Base-by-base conservation (phyloP, 2,329 filamentous ascomycete genomes). In the Trichoderma citrinoviride region DNA sequence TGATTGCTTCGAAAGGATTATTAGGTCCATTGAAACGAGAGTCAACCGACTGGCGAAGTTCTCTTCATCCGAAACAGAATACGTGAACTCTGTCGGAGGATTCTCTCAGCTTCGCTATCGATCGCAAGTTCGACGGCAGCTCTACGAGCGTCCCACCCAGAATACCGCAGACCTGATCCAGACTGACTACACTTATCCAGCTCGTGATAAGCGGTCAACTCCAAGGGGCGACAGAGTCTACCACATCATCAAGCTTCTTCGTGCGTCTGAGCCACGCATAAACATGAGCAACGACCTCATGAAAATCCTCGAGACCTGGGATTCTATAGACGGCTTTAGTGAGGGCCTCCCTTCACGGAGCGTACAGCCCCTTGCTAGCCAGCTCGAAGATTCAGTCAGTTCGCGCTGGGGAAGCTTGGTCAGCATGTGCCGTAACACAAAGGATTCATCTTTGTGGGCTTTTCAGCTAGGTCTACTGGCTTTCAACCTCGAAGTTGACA, bases 1-100 rank as follows among this genome's bases (percentile, higher is more conserved):
- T 29, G 79, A 81, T 40, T 71, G 25, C 5, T 43, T 57, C 6
- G 58, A 53, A n/a, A 12, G 2, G 29, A 8, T 53, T 3, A 53
- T 58, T n/a, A 29, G 46, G 17, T 14, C 10, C 7, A 66, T 64
- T 6, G 27, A 63, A 21, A 27, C 14, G 10, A 49, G 37, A 25
- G 29, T 27, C 2, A 33, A 23, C 10, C 29, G 17, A 3, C 23
- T 66, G 3, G 46, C 37, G 14, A 23, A 56, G 15, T 63, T 66
- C 14, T 63, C 60, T 10, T 40, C 19, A 12, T 17, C 14, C 5
- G 6, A 15, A 1, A 29, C 8, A n/a, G 19, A 6, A 15, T 29
- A 7, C 27, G 5, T n/a, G 17, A 50, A n/a, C 7, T 37, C 14
- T 21, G 7, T 40, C 1, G 6, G 12, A 7, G 14, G 27, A 7